Evolutionary conservation across 2,329 filamentous ascomycete genomes (phyloP), one percentile per base, ranked within the genome.

Genomic region (Curvularia verruculosa): DNA sequence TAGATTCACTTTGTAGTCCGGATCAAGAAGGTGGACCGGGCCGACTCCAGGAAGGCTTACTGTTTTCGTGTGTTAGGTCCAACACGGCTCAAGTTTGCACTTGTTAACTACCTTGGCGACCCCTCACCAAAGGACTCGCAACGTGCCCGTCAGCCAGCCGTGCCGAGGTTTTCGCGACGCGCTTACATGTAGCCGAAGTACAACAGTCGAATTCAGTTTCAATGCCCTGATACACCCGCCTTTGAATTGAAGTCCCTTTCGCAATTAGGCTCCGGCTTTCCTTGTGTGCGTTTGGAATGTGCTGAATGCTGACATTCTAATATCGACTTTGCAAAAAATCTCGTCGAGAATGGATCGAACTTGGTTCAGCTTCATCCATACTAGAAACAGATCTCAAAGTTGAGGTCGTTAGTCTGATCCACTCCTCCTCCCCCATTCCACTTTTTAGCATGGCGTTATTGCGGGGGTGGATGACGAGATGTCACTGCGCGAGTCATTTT

Each of bases 1-100:
- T 51, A 66, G 76, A 18, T 79, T 78, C 50, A 71, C 70, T 9
- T 15, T 63, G n/a, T 68, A 63, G 37, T 34, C 13, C 41, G 29
- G 40, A 29, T 40, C 10, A 5, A 40, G 37, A 48, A 52, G 39
- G 43, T 53, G 10, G 39, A 24, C 36, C 43, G 49, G 37, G 26
- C 34, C 18, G 31, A 13, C 24, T 43, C 9, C 21, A 52, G 43
- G 40, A 43, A 43, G 40, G 40, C 13, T 43, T 41, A 28, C 26
- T 40, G 34, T 31, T 39, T 43, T 13, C n/a, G 46, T 49, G 46
- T 24, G 19, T 15, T 26, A 34, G 26, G n/a, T 24, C n/a, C 31
- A 13, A 37, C 21, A n/a, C 21, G 19, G 46, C 44, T 26, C 31
- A 12, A 10, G 19, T n/a, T 26, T 48, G 45, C 12, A 13, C 26